phyloP scores from a whole-genome alignment of 768 basidiomycete genomes.

The Amanita fuliginea region DNA sequence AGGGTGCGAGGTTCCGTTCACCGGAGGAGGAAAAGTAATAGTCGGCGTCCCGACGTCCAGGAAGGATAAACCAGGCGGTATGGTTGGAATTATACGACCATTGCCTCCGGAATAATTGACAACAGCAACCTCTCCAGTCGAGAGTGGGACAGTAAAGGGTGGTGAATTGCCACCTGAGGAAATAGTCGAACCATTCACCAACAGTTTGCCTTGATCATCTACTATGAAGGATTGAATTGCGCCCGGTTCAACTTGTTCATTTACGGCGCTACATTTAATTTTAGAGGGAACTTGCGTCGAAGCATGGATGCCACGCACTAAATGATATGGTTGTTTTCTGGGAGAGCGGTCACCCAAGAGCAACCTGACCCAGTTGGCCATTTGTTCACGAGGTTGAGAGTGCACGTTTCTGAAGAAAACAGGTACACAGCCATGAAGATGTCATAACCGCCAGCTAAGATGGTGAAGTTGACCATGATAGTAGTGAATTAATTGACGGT shows the following conservation, averaged over 20 bases:
- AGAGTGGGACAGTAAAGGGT: slow-evolving; percentile 38
- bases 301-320: slow-evolving; percentile 32
- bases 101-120: slow-evolving; percentile 50
- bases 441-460: slow-evolving; percentile 58
- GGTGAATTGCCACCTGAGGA: slow-evolving; percentile 39
- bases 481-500: not conserved
- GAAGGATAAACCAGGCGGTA: slow-evolving; percentile 22
- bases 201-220: slow-evolving; percentile 30
- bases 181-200: slow-evolving; percentile 31
- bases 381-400: slow-evolving; percentile 35
- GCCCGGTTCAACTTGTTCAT: slow-evolving; percentile 36
- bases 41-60: slow-evolving; percentile 21
- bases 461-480: slow-evolving; percentile 62
- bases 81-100: slow-evolving; percentile 40
- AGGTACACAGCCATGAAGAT: slow-evolving; percentile 52
- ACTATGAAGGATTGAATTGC: slow-evolving; percentile 49
- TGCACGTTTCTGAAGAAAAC: slow-evolving; percentile 40
- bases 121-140: slow-evolving; percentile 47
- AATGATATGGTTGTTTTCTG: slow-evolving; percentile 44
- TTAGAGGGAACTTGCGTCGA: not conserved
- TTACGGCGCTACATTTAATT: slow-evolving; percentile 37
- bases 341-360: slow-evolving; percentile 52
- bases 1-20: slow-evolving; percentile 40
- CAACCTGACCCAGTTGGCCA: slow-evolving; percentile 39
- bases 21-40: slow-evolving; percentile 41